Evolutionary conservation across 192 early-diverging fungal species (phyloP).

Genomic region (Podila epigama): DNA sequence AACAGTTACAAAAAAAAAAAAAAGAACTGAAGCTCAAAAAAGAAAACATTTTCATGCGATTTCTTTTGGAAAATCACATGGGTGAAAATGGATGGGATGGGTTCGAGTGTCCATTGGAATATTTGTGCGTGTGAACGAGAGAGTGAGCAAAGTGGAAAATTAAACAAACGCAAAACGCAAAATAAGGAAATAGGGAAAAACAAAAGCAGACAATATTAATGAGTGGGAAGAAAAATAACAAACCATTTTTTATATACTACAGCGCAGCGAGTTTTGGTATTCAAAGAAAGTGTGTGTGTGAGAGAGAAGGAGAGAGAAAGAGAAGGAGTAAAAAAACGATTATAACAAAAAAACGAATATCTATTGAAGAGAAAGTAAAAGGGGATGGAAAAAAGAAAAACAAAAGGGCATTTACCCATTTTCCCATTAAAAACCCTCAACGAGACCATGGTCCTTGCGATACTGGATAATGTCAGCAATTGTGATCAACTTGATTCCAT

Average conservation of each 20-base stretch:
- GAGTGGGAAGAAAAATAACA: too few species aligned
- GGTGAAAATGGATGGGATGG: neutral
- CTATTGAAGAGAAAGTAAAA: too few species aligned
- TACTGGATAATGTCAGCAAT: constrained; percentile 89
- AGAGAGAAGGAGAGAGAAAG: neutral
- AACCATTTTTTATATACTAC: too few species aligned
- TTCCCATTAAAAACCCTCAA: constrained; percentile 28
- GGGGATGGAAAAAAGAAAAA: neutral
- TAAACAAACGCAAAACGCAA: neutral
- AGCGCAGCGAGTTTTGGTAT: neutral
- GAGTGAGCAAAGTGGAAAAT: too few species aligned
- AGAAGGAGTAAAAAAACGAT: neutral
- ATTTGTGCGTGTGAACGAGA: too few species aligned
- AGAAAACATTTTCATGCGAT: neutral
- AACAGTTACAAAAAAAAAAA: neutral
- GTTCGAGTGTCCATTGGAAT: too few species aligned
- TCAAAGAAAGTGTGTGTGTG: neutral
- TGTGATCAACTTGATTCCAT: constrained; percentile 85
- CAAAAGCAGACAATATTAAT: neutral
- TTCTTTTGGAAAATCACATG: neutral
- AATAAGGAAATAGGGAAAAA: neutral
- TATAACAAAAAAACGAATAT: too few species aligned
- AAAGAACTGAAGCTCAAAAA: neutral
- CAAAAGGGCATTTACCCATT: neutral
- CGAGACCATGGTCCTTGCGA: constrained; percentile 57